Conservation (phyloP, 805 yeast species). For the Kodamaea restingae region DNA sequence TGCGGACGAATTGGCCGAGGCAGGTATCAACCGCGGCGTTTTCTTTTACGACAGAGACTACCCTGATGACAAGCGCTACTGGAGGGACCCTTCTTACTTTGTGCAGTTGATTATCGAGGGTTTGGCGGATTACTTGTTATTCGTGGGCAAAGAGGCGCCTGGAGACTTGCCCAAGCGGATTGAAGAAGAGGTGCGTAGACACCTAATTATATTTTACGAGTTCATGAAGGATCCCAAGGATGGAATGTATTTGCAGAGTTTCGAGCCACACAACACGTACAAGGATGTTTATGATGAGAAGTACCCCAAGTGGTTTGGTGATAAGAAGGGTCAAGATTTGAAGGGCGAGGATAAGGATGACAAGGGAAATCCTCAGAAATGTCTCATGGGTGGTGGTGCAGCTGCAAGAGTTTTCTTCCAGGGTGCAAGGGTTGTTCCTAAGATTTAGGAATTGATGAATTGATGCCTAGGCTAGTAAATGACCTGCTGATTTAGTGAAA, state of each 20-base stretch:
- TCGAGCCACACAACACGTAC: constrained; percentile 55
- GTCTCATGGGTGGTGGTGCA: constrained; percentile 59
- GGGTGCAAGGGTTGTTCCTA: constrained; percentile 52
- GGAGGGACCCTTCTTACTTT: constrained; percentile 63
- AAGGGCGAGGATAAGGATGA: constrained; percentile 49
- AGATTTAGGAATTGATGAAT: constrained; percentile 9
- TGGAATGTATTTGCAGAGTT: constrained; percentile 55
- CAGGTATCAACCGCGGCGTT: constrained; percentile 53
- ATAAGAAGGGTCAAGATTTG: constrained; percentile 46
- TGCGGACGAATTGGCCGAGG: constrained; percentile 49
- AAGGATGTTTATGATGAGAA: constrained; percentile 43
- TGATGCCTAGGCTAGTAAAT: too few species aligned
- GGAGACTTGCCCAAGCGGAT: constrained; percentile 32
- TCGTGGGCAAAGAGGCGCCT: constrained; percentile 41
- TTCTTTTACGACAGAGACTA: constrained; percentile 65
- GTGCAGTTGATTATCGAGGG: constrained; percentile 65
- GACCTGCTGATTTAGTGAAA: too few species aligned
- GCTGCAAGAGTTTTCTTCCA: constrained; percentile 71
- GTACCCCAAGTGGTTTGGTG: constrained; percentile 51
- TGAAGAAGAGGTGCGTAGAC: constrained; percentile 47
- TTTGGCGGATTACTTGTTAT: constrained; percentile 57
- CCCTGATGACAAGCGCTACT: constrained; percentile 49
- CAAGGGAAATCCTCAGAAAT: constrained; percentile 43
- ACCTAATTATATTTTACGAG: constrained; percentile 53
- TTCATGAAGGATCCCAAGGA: constrained; percentile 55